Conservation (phyloP, 1,139 yeast species). For the Diutina pseudorugosa region DNA sequence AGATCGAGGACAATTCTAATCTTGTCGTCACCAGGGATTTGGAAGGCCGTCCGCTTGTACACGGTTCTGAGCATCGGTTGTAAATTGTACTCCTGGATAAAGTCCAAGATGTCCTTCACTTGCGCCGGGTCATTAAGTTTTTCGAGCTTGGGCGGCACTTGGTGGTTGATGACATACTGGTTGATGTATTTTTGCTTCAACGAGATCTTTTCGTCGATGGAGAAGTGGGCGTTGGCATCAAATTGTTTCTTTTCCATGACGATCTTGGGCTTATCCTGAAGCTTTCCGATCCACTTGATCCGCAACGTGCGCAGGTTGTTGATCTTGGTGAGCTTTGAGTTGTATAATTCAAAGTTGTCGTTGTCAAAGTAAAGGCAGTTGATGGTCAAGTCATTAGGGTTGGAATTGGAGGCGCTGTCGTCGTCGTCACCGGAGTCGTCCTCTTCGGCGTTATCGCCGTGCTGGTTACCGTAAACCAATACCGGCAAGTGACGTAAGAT, state of each 20-base stretch:
- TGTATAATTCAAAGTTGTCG: slow-evolving; percentile 70
- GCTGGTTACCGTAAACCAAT: slow-evolving; percentile 52
- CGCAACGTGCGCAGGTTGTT: slow-evolving; percentile 66
- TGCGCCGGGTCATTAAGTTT: slow-evolving; percentile 23
- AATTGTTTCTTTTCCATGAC: slow-evolving; percentile 72
- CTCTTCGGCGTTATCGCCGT: slow-evolving; percentile 16
- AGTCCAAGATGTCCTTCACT: slow-evolving; percentile 48
- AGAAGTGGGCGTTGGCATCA: slow-evolving; percentile 41
- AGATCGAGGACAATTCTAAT: slow-evolving; percentile 85
- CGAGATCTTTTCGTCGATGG: slow-evolving; percentile 45
- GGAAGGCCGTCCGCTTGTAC: slow-evolving; percentile 90
- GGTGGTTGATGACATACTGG: slow-evolving; percentile 38
- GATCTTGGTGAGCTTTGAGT: slow-evolving; percentile 64
- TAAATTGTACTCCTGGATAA: slow-evolving; percentile 52
- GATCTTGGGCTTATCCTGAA: slow-evolving; percentile 65
- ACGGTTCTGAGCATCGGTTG: slow-evolving; percentile 82
- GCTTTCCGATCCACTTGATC: slow-evolving; percentile 83
- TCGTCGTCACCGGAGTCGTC: slow-evolving; percentile 15
- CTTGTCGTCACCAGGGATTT: slow-evolving; percentile 93
- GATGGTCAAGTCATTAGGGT: slow-evolving; percentile 59
- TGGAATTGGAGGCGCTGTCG: slow-evolving; percentile 9
- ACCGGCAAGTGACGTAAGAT: slow-evolving; percentile 90
- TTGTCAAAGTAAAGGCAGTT: slow-evolving; percentile 86
- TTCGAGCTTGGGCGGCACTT: slow-evolving; percentile 26
- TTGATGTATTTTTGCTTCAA: slow-evolving; percentile 73